Evolutionary conservation across 148 eudicot species (phyloP), one percentile per base, ranked within the genome.

Genomic region (Linanthus parryae): DNA sequence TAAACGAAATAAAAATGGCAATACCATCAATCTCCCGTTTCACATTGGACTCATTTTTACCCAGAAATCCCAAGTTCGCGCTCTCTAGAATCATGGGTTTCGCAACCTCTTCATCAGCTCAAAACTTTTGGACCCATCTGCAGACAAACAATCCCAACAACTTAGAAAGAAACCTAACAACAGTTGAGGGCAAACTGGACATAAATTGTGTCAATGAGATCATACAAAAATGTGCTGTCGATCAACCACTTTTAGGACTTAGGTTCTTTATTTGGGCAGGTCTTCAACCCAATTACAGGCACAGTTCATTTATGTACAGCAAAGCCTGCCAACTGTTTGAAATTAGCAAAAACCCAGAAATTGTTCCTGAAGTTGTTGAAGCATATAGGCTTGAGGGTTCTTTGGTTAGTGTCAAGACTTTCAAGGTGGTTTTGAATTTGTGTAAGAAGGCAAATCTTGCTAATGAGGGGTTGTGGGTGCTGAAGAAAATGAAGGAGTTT

Each of bases 211-310:
- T 85, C 34, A 26, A 44, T 57, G 74, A 83, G 54, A 80, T 90
- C 4, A 64, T 85, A 27, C 44, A 65, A 30, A 75, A 56, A 49
- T 79, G 76, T 55, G 67, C 71, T 25, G n/a, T 16, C 17, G 33
- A 73, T 65, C 62, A 83, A 18, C 66, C 78, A 48, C 54, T 75
- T 52, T 48, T 81, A 64, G 95, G 95, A 61, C 74, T 85, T 44
- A 69, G 95, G 29, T 90, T 90, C 67, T 90, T 90, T 48, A 65
- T 90, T 8, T 90, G 95, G 97, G 82, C 95, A 39, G 92, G 78
- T 19, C 24, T 64, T 14, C 92, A 80, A 50, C 59, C 82, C 2
- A 64, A 51, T 35, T 81, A 85, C 54, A 69, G 77, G 40, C 92
- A 85, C 59, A 61, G 72, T 30, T 50, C 68, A 3, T 76, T 66